Base-by-base conservation (phyloP, 495 filamentous ascomycete genomes). In the Amphirosellinia nigrospora region DNA sequence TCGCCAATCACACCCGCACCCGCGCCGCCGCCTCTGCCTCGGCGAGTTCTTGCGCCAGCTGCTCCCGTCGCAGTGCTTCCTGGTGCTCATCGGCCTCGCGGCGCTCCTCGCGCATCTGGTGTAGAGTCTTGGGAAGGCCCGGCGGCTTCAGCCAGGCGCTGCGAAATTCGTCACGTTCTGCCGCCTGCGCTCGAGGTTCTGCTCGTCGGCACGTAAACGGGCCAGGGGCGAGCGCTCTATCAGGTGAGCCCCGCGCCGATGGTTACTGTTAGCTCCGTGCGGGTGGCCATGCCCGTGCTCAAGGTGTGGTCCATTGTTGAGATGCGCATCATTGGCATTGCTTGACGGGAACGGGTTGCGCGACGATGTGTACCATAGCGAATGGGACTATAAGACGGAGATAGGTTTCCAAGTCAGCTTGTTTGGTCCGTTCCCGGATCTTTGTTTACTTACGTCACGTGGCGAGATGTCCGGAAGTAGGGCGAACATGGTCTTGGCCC, bases 11-110 rank as follows among this genome's bases (percentile, higher is more conserved):
- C 79, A 67, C 73, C 80, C 32, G 74, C 79, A 68, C 73, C 80
- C 61, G 73, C 36, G 77, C 78, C 41, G 78, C 84, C 11, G 78
- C 85, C 70, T 83, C 85, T 4, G 86, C 86, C 45, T 87, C 85
- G 4, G 87, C 89, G 15, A 90, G 84, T 66, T 90, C 89, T 63
- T 89, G 87, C 56, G 88, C 87, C 10, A 90, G 84, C 79, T 87
- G 85, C 74, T 93, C 92, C n/a, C 91, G 85, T 19, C 86, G 82
- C 66, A 91, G 77, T 0, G 89, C 90, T 63, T 90, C 89, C 58
- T 91, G 85, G n/a, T 92, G 89, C 77, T 96, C 93, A 73, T 92
- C 90, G 46, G 89, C 85, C 82, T 96, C 93, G 23, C 90, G 88
- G 32, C 89, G 85, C 83, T 95, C 93, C 75, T 94, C 93, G 67